phyloP scores from a whole-genome alignment of 805 yeast genomes.

The Peterozyma xylosa region DNA sequence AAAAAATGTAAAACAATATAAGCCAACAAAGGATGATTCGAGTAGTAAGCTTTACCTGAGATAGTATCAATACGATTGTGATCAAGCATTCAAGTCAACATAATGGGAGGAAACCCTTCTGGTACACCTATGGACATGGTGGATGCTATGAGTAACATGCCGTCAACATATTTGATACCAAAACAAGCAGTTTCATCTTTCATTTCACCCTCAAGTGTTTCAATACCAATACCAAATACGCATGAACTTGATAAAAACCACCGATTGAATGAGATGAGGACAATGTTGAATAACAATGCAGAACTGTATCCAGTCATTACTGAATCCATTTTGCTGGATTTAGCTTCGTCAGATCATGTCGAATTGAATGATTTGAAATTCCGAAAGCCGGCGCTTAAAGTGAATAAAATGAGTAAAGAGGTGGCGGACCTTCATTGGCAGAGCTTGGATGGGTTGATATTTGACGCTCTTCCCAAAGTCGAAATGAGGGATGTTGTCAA shows the following conservation, averaged over 20 bases:
- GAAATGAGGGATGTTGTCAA: slow-evolving; percentile 15
- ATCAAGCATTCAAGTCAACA: too few relatives aligned
- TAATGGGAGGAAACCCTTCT: too few relatives aligned
- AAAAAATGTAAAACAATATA: too few relatives aligned
- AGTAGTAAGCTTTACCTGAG: too few relatives aligned
- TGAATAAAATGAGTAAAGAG: neutral
- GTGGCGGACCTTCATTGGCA: neutral
- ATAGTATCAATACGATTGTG: too few relatives aligned
- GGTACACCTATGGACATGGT: slow-evolving; percentile 11
- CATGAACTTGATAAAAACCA: slow-evolving; percentile 2
- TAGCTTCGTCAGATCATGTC: slow-evolving; percentile 11
- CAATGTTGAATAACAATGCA: slow-evolving; percentile 6
- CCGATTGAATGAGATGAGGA: slow-evolving; percentile 7
- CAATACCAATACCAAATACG: slow-evolving; percentile 8
- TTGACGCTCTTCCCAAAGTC: slow-evolving; percentile 8
- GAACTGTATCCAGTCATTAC: slow-evolving; percentile 1
- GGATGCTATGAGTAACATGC: slow-evolving; percentile 18
- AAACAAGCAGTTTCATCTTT: slow-evolving; percentile 24
- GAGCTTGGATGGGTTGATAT: slow-evolving; percentile 10
- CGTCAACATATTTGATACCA: slow-evolving; percentile 30
- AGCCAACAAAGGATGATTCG: too few relatives aligned
- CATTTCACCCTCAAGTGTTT: slow-evolving; percentile 18
- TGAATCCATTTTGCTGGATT: slow-evolving; percentile 13
- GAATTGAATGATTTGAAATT: slow-evolving; percentile 19
- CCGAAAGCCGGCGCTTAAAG: slow-evolving; percentile 23